phyloP scores from a whole-genome alignment of 2,329 filamentous ascomycete genomes.

The Escovopsis sp. region DNA sequence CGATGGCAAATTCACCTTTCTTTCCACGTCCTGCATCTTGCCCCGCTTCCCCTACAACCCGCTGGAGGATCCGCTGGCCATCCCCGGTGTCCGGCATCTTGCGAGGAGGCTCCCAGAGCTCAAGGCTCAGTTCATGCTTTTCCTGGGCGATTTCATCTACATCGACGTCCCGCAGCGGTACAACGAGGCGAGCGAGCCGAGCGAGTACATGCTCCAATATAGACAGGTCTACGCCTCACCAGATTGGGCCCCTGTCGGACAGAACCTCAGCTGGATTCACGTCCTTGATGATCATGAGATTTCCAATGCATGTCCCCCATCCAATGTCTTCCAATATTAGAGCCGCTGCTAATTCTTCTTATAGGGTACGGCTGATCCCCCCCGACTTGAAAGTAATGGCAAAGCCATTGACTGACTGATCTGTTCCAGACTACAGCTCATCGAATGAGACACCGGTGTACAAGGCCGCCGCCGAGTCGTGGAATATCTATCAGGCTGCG shows the following conservation, averaged over 20 bases:
- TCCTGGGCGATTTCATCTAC: conserved; percentile 80
- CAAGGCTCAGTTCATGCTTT: conserved; percentile 65
- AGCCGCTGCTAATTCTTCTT: not conserved
- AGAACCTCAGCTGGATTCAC: conserved; percentile 91
- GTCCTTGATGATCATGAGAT: conserved; percentile 97
- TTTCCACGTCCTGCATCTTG: conserved; percentile 88
- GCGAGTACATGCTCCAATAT: conserved; percentile 78
- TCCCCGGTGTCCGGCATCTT: conserved; percentile 67
- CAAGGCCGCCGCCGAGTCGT: conserved; percentile 66
- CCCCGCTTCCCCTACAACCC: conserved; percentile 81
- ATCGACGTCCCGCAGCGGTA: conserved; percentile 75
- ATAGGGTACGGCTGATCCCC: not conserved
- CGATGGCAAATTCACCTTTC: conserved; percentile 68
- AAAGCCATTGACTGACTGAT: not conserved
- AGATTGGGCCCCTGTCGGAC: conserved; percentile 64
- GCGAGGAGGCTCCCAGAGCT: conserved; percentile 58
- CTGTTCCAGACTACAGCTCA: conserved; percentile 80
- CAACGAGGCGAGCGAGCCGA: conserved; percentile 45
- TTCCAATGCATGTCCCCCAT: conserved; percentile 57
- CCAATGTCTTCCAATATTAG: not conserved
- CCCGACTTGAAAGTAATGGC: no score
- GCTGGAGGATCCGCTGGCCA: conserved; percentile 65
- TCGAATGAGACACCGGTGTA: conserved; percentile 71
- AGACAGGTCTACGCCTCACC: conserved; percentile 91
- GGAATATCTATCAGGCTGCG: conserved; percentile 69